phyloP scores from a whole-genome alignment of 306 rosid genomes.

The Cicer arietinum region DNA sequence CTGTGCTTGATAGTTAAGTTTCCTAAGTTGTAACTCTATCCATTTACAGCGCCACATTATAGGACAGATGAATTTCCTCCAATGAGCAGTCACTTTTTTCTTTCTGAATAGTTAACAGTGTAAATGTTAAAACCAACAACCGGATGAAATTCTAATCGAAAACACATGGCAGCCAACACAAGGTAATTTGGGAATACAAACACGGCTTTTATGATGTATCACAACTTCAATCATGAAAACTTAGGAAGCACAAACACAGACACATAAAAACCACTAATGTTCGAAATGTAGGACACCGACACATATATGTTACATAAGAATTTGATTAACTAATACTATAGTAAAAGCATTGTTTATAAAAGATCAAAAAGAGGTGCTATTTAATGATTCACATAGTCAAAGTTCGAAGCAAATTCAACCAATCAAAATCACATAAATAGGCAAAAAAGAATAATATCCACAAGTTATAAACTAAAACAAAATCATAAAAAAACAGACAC shows the following conservation, averaged over 20 bases:
- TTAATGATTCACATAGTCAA: neutral
- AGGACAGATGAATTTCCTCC: slow-evolving; percentile 78
- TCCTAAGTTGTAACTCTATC: slow-evolving; percentile 72
- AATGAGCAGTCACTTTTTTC: slow-evolving; percentile 72
- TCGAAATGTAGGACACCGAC: neutral
- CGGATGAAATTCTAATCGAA: slow-evolving; percentile 12
- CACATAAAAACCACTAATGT: neutral
- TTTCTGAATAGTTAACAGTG: slow-evolving; percentile 57
- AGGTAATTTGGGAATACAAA: slow-evolving; percentile 6
- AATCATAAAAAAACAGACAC: neutral
- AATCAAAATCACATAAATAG: neutral
- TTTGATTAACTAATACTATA: neutral
- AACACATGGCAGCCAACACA: slow-evolving; percentile 14
- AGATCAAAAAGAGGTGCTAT: neutral
- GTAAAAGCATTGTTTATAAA: neutral
- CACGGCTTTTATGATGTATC: neutral
- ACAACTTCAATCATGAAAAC: slow-evolving; percentile 18
- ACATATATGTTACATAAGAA: neutral
- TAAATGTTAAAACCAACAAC: slow-evolving; percentile 28
- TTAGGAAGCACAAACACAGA: neutral
- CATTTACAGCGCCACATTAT: slow-evolving; percentile 87
- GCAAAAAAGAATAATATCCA: neutral
- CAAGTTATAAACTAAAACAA: neutral
- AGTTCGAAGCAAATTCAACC: neutral
- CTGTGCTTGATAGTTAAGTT: slow-evolving; percentile 57